Evolutionary conservation across 1,284 basidiomycete genomes (phyloP).

Genomic region (Marasmius fiardii): DNA sequence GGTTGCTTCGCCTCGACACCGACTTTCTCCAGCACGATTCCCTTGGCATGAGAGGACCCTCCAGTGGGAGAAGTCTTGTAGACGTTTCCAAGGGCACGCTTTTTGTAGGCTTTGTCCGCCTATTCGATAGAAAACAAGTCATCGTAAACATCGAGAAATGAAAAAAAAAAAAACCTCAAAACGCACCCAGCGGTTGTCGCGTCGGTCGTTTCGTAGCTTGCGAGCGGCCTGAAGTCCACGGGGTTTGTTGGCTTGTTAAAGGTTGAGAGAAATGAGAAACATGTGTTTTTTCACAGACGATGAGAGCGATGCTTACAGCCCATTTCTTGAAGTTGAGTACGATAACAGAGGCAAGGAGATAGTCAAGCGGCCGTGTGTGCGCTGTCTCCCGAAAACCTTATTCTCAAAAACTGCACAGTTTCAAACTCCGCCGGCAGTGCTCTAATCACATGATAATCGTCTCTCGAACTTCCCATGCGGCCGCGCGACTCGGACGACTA

Average conservation of each 20-base stretch:
- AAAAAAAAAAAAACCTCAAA: conserved; percentile 11
- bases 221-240: conserved; percentile 99
- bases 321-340: conserved; percentile 65
- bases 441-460: not conserved
- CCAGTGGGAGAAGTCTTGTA: conserved; percentile 99
- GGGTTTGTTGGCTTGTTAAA: conserved; percentile 99
- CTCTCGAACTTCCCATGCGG: not conserved
- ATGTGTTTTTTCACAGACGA: conserved; percentile 8
- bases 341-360: conserved; percentile 16
- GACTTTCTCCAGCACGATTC: conserved; percentile 99
- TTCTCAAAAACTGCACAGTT: conserved; percentile 1
- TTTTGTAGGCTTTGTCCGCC: conserved; percentile 99
- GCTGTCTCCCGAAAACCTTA: conserved; percentile 10
- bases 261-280: conserved; percentile 12
- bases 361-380: conserved; percentile 2
- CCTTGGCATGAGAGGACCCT: conserved; percentile 99
- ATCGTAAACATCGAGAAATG: conserved; percentile 10
- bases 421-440: conserved; percentile 1
- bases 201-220: conserved; percentile 93
- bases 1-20: conserved; percentile 95
- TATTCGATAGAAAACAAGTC: conserved; percentile 29
- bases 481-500: not conserved
- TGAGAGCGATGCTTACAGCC: conserved; percentile 61
- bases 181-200: conserved; percentile 95
- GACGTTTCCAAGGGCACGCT: conserved; percentile 98